These are phyloP conservation scores for Trametes cubensis DNA, from an alignment of 768 basidiomycete genomes.

Conservation along the genomic window DNA sequence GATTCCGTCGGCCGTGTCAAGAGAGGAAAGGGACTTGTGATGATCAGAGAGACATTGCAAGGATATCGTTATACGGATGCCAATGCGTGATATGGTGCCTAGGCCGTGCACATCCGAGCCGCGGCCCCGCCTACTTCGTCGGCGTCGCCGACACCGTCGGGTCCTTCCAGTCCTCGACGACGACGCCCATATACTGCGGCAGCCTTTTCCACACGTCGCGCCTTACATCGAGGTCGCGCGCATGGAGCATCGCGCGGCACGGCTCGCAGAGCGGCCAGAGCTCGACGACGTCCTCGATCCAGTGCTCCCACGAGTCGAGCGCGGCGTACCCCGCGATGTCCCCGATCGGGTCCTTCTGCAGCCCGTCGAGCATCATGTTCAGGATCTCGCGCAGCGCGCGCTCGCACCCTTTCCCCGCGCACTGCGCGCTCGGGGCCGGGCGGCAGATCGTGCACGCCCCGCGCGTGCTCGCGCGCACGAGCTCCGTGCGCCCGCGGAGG, in stretches of 20 bases:
- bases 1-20: no score
- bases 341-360: constrained; percentile 24
- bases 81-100: no score
- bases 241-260: constrained; percentile 21
- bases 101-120: background rate
- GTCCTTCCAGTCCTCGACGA: constrained; percentile 25
- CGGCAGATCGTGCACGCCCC: constrained; percentile 24
- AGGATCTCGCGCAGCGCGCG: constrained; percentile 24
- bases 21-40: no score
- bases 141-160: constrained; percentile 7
- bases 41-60: no score
- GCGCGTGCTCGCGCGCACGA: constrained; percentile 37
- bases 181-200: constrained; percentile 23
- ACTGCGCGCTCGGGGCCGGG: constrained; percentile 23
- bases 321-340: constrained; percentile 24
- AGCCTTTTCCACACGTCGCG: constrained; percentile 23
- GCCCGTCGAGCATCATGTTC: constrained; percentile 24
- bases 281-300: constrained; percentile 26
- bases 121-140: background rate
- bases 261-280: constrained; percentile 24
- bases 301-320: constrained; percentile 27
- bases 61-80: no score
- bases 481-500: constrained; percentile 37
- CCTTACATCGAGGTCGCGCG: constrained; percentile 21
- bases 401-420: constrained; percentile 21